Conservation (phyloP, 192 early-diverging fungal species). For the Coemansia sp. region DNA sequence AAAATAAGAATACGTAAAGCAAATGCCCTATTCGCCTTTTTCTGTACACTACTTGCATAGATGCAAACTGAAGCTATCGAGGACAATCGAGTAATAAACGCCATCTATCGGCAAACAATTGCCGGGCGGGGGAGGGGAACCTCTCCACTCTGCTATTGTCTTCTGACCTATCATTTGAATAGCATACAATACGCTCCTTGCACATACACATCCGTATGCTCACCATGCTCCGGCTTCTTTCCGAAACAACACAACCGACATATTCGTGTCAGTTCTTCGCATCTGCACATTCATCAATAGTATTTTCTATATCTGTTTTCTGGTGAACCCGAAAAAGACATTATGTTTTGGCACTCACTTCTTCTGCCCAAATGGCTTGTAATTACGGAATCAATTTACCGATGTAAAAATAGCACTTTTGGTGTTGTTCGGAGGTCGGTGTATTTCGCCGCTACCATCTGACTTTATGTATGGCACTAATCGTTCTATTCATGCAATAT, state of each 20-base stretch:
- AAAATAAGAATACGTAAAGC: not conserved
- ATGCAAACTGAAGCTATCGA: slow-evolving; percentile 2
- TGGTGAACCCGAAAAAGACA: not conserved
- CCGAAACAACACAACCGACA: too few relatives aligned
- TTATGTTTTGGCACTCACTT: not conserved
- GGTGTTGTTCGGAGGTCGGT: not conserved
- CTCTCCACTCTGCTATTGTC: not conserved
- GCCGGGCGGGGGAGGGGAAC: not conserved
- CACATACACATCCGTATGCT: not conserved
- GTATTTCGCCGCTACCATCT: not conserved
- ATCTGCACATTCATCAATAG: not conserved
- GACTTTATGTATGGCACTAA: not conserved
- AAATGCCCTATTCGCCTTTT: not conserved
- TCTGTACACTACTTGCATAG: not conserved
- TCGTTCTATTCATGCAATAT: not conserved
- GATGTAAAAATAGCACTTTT: not conserved
- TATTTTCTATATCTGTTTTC: not conserved
- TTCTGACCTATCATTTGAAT: not conserved
- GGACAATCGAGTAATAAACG: slow-evolving; percentile 6
- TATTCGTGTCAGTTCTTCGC: not conserved
- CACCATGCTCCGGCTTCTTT: too few relatives aligned
- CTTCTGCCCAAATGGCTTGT: not conserved
- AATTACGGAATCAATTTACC: not conserved
- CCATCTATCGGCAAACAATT: slow-evolving; percentile 11
- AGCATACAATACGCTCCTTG: not conserved